phyloP scores from a whole-genome alignment of 2,329 filamentous ascomycete genomes.

The Botrytis paeoniae region DNA sequence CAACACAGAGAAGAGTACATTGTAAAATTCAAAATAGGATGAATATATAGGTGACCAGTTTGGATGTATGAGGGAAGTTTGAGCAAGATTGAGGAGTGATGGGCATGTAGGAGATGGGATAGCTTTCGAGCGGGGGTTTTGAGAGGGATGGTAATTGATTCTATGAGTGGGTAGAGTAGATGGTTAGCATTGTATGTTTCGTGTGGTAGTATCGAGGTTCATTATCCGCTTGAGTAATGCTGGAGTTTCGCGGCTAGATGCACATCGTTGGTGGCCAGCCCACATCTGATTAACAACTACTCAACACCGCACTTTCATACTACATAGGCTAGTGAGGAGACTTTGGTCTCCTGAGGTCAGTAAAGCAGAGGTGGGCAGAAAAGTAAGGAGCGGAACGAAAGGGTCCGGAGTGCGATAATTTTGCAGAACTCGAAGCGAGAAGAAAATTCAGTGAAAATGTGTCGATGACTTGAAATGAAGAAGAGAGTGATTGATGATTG shows the following conservation, averaged over 20 bases:
- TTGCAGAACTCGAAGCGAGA: not conserved
- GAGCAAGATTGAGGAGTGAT: too few species aligned
- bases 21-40: not conserved
- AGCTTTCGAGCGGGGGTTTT: not conserved
- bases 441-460: not conserved
- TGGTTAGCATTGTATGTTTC: not conserved
- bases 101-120: not conserved
- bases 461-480: not conserved
- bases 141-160: not conserved
- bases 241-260: not conserved
- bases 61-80: too few species aligned
- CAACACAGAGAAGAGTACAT: not conserved
- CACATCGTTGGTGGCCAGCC: not conserved
- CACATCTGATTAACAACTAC: not conserved
- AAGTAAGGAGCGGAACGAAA: not conserved
- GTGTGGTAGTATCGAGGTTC: not conserved
- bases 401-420: not conserved
- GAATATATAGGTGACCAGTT: too few species aligned
- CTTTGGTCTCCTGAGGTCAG: not conserved
- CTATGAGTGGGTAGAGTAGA: not conserved
- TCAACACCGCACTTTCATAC: accelerated
- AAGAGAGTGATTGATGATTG: not conserved
- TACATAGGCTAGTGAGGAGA: not conserved
- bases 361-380: not conserved
- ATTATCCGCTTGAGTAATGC: not conserved